Base-by-base conservation (phyloP, 1,284 basidiomycete genomes). In the Tilletia horrida region DNA sequence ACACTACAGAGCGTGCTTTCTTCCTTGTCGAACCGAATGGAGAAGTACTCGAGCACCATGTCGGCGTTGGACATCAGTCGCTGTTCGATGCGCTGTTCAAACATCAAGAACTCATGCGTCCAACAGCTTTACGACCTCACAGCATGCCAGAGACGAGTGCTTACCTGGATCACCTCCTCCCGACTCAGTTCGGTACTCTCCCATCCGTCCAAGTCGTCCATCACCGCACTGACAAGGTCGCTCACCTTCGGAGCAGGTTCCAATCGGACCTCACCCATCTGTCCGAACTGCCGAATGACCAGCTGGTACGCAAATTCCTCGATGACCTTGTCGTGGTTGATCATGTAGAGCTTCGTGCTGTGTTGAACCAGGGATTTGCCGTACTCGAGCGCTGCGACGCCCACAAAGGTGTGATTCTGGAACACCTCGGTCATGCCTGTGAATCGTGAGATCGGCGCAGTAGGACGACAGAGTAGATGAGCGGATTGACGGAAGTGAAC, bases 261-360 rank as follows among this genome's bases (percentile, higher is more conserved):
- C 2, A 98, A 85, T 66, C 88, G 88, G 59, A 97, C 83, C 9
- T 88, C 86, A 64, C 87, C 86, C 69, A 91, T 87, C 70, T 90
- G 88, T 0, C 94, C 93, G 77, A 98, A 99, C 80, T 98, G 95
- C 21, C 92, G 86, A 57, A 98, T 83, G 1, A 88, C 91, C 0
- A 98, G 86, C 80, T 98, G 96, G 81, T 97, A 98, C 77, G 97
- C 96, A 52, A 97, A 86, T 75, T 97, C 93, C 76, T 96, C 92
- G 0, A 79, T 78, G 42, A 77, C 62, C 2, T 66, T 70, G 18
- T 72, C 88, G 77, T 97, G 91, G 73, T 96, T 91, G 69, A 97
- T 86, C 6, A 97, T 86, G 80, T 93, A 95, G 0, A 99, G 84
- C 73, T 91, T 90, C 0, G 92, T 97, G 40, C 87, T 87, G 81